phyloP scores from a whole-genome alignment of 2,329 filamentous ascomycete species.

The Aspergillus calidoustus region DNA sequence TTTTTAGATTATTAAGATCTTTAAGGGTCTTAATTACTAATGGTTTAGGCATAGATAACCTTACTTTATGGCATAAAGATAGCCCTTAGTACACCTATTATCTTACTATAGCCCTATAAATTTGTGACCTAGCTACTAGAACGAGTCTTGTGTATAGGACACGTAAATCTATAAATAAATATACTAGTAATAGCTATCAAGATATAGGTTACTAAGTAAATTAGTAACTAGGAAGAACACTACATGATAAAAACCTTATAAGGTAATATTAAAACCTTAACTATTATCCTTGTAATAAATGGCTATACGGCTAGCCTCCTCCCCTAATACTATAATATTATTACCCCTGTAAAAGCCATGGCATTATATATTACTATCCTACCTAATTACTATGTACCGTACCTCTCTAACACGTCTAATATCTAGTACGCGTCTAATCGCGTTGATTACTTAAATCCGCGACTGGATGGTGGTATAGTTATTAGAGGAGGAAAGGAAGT shows the following conservation, averaged over 20 bases:
- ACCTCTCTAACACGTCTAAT: slow-evolving; percentile 2
- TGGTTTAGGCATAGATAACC: neutral
- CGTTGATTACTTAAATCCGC: neutral
- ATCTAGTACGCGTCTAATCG: neutral
- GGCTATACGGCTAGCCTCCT: neutral
- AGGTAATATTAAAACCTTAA: neutral
- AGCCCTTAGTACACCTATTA: neutral
- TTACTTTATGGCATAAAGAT: neutral
- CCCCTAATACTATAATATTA: neutral
- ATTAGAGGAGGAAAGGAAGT: neutral
- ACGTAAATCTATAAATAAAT: neutral
- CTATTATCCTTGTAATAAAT: neutral
- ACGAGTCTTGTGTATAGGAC: neutral
- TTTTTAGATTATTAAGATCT: no score
- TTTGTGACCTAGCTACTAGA: neutral
- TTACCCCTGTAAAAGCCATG: neutral
- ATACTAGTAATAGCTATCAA: neutral
- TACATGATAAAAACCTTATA: neutral
- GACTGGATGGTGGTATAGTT: neutral
- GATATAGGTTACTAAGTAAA: neutral
- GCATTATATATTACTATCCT: neutral
- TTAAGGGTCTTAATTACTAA: no score
- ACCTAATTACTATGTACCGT: neutral
- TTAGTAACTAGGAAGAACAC: no score
- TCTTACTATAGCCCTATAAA: neutral